Base-by-base conservation (phyloP, 1,284 basidiomycete species). In the Boletellus sp. region DNA sequence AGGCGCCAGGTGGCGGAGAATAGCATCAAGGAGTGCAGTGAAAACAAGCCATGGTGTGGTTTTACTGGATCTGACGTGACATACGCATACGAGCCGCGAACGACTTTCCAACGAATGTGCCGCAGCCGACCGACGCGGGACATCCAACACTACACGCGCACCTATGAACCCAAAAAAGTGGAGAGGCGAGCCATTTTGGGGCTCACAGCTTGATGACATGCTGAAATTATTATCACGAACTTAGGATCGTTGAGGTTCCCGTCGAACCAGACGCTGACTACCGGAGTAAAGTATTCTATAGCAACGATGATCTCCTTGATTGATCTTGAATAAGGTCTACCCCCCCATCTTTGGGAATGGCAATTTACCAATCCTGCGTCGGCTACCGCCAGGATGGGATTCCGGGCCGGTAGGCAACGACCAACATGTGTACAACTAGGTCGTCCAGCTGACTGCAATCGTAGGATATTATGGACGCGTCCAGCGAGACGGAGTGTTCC, bases 381-480 rank as follows among this genome's bases (percentile, higher is more conserved):
- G 6, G 72, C 81, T 7, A 64, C 74, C 8, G 85, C 78, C 3
- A 74, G 70, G 49, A 57, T 52, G 6, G 80, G 79, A 6, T 85
- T 74, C 56, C 71, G 71, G 44, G 64, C 71, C 42, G 79, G 85
- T 79, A 60, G n/a, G 65, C 38, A 44, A 43, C 13, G 15, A 15
- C 5, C 16, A 18, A 47, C 4, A 39, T 44, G 26, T 8, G 26
- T 8, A 44, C 12, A 5, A 32, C 19, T 8, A 41, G 33, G 12
- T 18, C n/a, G 26, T 43, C 13, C 3, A 12, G 47, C 37, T 51
- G 41, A 58, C 16, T 21, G 22, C n/a, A 21, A 35, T n/a, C 13
- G 21, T 50, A 85, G 85, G 79, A 19, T 61, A 78, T 32, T 89
- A 87, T 54, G 81, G 80, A 11, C 76, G 86, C 11, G 70, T 87